Conservation (phyloP, 306 rosid genomes). For the Phaseolus lunatus region DNA sequence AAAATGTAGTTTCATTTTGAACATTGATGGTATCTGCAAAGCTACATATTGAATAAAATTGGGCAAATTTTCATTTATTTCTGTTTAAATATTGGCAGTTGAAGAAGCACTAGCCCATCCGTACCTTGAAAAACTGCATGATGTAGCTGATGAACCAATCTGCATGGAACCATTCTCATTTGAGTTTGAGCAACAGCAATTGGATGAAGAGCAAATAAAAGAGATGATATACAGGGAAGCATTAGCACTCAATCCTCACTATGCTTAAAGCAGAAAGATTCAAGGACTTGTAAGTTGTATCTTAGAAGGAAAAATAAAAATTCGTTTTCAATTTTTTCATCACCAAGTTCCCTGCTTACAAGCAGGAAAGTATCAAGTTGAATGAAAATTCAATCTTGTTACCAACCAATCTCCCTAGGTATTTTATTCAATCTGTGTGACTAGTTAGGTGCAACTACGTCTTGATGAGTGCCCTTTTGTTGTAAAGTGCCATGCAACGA, state of each 20-base stretch:
- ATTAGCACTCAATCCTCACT: slow-evolving; percentile 78
- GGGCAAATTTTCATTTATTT: slow-evolving; percentile 13
- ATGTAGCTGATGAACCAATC: slow-evolving; percentile 87
- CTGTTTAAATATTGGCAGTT: slow-evolving; percentile 61
- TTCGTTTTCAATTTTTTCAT: slow-evolving; percentile 42
- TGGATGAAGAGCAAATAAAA: slow-evolving; percentile 93
- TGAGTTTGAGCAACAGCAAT: slow-evolving; percentile 82
- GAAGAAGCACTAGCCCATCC: slow-evolving; percentile 98
- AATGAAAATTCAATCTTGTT: slow-evolving; percentile 37
- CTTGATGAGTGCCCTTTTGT: slow-evolving; percentile 43
- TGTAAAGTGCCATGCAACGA: slow-evolving; percentile 51
- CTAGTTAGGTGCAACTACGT: slow-evolving; percentile 42
- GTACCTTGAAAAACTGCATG: slow-evolving; percentile 93
- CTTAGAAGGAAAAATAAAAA: slow-evolving; percentile 6
- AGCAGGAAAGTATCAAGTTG: slow-evolving; percentile 31
- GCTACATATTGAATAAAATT: slow-evolving; percentile 21
- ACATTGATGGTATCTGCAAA: slow-evolving; percentile 23
- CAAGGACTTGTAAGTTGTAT: slow-evolving; percentile 11
- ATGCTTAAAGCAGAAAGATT: slow-evolving; percentile 53
- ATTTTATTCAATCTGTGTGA: slow-evolving; percentile 45
- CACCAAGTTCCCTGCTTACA: slow-evolving; percentile 35
- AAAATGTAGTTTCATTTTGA: slow-evolving; percentile 20
- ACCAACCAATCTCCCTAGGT: slow-evolving; percentile 33
- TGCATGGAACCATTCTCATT: slow-evolving; percentile 80
- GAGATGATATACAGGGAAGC: slow-evolving; percentile 95